Evolutionary conservation across 83 land plant species (phyloP), one percentile per base, ranked within the genome.

Genomic region (Picea abies): DNA sequence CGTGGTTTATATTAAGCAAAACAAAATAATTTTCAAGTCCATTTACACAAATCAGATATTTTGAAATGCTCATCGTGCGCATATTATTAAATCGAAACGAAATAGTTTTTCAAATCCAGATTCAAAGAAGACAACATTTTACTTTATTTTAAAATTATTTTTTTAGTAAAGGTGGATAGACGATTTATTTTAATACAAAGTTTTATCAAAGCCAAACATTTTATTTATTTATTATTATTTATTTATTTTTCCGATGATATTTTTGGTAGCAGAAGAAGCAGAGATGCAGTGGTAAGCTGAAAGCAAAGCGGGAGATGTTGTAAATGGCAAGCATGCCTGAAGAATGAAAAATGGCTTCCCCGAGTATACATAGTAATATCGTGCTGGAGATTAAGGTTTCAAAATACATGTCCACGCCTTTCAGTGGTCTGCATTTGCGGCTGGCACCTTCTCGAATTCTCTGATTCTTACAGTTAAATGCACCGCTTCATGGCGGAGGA

Each of bases 141-240:
- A 73, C 77, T 73, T 73, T 73, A 73, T 73, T 52, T 73, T 23
- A 19, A 73, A 73, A 73, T 41, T 73, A 19, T 14, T 73, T 73
- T 44, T 73, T 44, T 35, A 20, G 14, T 73, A 73, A 52, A 52
- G 58, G 58, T 52, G 58, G 58, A 52, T 52, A 52, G 58, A 52
- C 58, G 14, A 11, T 52, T 52, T 52, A 52, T 52, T 52, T 52
- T 52, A 52, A 52, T 52, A 52, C 58, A 52, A 52, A 52, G 58
- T 11, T 52, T 52, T 52, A 52, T 52, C 14, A 52, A 52, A 52
- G 58, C 58, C 58, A 52, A 52, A 52, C 58, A 52, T 52, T 73
- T 73, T 73, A 73, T 73, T 73, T 73, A 44, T 44, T 44, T 44
- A 44, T 44, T 44, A 73, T 73, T 73, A 73, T 73, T 73, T 44